phyloP scores from a whole-genome alignment of 805 yeast genomes.

The Candida glaebosa region DNA sequence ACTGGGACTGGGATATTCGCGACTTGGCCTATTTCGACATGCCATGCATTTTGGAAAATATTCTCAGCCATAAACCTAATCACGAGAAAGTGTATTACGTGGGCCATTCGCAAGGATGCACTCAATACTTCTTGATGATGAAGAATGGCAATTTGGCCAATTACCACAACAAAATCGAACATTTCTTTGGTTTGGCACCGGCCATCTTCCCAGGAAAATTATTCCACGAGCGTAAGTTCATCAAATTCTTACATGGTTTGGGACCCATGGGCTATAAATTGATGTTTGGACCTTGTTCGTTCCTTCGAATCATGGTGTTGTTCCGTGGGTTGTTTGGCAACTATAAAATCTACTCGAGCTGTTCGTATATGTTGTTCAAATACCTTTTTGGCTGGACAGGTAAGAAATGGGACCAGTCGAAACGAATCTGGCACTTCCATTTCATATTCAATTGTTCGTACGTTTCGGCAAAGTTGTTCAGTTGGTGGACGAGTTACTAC shows the following conservation, averaged over 20 bases:
- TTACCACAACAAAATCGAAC: constrained; percentile 54
- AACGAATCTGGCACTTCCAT: constrained; percentile 61
- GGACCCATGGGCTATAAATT: constrained; percentile 42
- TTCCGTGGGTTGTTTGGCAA: constrained; percentile 45
- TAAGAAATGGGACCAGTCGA: constrained; percentile 60
- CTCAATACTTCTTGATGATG: constrained; percentile 74
- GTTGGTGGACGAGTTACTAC: constrained; percentile 76
- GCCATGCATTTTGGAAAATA: constrained; percentile 65
- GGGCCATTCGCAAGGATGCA: constrained; percentile 93
- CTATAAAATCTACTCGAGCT: constrained; percentile 48
- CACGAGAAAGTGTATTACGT: constrained; percentile 53
- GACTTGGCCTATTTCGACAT: constrained; percentile 80
- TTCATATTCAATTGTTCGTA: constrained; percentile 84
- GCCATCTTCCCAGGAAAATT: constrained; percentile 86
- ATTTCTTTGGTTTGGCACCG: constrained; percentile 80
- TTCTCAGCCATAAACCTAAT: constrained; percentile 41
- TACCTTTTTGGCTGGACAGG: constrained; percentile 88
- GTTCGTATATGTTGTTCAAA: constrained; percentile 81
- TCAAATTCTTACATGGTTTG: constrained; percentile 56
- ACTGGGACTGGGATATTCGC: constrained; percentile 94
- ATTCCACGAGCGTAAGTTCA: constrained; percentile 58
- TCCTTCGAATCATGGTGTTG: constrained; percentile 69
- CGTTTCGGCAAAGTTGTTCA: constrained; percentile 76
- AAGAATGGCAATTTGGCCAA: constrained; percentile 33
- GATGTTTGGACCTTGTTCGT: constrained; percentile 75